Percentiles rank a stretch among this genome's conserved stretches.
Conservation (phyloP, 441 rosid genomes). For the Corymbia calophylla region DNA sequence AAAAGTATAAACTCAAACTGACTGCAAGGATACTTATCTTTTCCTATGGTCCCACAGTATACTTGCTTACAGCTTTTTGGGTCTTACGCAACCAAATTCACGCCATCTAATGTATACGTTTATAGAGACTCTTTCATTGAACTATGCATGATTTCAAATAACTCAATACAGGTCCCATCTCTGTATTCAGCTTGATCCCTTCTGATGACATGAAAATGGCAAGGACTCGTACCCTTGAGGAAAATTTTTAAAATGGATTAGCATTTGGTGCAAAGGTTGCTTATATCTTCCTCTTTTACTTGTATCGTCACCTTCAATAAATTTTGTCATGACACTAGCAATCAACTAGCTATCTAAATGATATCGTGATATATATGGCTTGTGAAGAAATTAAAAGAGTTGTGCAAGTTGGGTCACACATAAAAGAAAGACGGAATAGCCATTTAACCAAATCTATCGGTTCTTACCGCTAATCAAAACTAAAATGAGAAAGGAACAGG, state of each 20-base stretch:
- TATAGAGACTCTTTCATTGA: too few relatives aligned
- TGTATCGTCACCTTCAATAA: neutral
- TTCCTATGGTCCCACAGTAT: neutral
- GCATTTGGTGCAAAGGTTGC: neutral
- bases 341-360: neutral
- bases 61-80: neutral
- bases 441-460: neutral
- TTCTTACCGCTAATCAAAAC: neutral
- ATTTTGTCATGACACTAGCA: neutral
- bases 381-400: neutral
- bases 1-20: neutral
- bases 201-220: neutral
- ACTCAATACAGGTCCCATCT: neutral
- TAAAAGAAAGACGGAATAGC: neutral
- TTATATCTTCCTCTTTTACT: neutral
- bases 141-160: too few relatives aligned
- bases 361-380: neutral
- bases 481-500: neutral
- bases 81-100: neutral
- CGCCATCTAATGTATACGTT: neutral
- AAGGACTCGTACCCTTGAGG: neutral
- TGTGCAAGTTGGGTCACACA: neutral
- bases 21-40: neutral
- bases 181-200: neutral
- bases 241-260: too few relatives aligned